Base-by-base conservation (phyloP, 108 stramenopile genomes). In the Cyclotella kingstonii region DNA sequence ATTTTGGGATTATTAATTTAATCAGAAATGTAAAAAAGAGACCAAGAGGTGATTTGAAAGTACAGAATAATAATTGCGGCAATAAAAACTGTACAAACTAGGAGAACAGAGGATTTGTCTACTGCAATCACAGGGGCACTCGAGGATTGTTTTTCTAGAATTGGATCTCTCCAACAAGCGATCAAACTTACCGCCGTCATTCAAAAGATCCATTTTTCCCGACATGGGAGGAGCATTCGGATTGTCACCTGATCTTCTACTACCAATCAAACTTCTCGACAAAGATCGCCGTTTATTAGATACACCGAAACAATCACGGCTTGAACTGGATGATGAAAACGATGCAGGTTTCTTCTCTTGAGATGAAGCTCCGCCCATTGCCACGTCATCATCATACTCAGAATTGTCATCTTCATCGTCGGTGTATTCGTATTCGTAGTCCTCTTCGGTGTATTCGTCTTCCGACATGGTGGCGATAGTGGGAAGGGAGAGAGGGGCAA, bases 351-450 rank as follows among this genome's bases (percentile, higher is more conserved):
- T 47, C n/a, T n/a, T n/a, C n/a, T n/a, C n/a, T n/a, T n/a, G n/a
- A n/a, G n/a, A 55, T 22, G 10, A 22, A 49, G 19, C 15, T 54
- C 29, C 17, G 43, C 45, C 48, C 54, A 47, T 54, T 19, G 36
- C 48, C 29, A 43, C 56, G 49, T 58, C 64, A 25, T 50, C 68
- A 49, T 65, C 63, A 18, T 45, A 55, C n/a, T 56, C 60, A 11
- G 23, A 42, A 25, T 21, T 34, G 31, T 60, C 59, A 3, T 60
- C 63, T 33, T 73, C 77, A 15, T 73, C 77, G 19, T 78, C 77
- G 44, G 67, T 66, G 71, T 78, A 78, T 59, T 72, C 62, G 67
- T 78, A 78, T 54, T 78, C 77, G 53, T 78, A 78, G 36, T 78
- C 77, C 59, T 78, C 77, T 4, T 78, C 77, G 60, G 42, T 39